Base-by-base conservation (phyloP, 495 filamentous ascomycete genomes). In the Aspergillus nidulans region DNA sequence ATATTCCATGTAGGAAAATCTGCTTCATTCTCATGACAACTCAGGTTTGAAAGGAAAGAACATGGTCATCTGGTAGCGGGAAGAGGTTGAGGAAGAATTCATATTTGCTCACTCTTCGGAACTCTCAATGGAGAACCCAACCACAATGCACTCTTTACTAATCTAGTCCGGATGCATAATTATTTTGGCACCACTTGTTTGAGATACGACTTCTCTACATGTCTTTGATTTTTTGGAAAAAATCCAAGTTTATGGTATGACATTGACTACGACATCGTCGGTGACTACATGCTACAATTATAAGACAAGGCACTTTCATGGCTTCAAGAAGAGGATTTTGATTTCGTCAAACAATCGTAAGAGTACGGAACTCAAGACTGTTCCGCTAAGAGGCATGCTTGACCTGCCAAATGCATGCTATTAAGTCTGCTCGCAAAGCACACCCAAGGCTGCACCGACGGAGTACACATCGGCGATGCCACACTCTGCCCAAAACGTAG, bases 321-420 rank as follows among this genome's bases (percentile, higher is more conserved):
- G 53, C 40, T 34, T 52, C 46, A 57, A 46, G 52, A 57, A 53
- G 47, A 39, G 26, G 40, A 53, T 71, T 70, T 69, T 74, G 62
- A 62, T 73, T n/a, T 76, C 71, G 65, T 76, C 68, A 73, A 68
- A 71, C 69, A 71, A 73, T 74, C 71, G 69, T 76, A 61, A 76
- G 62, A 71, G 65, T 64, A 66, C 67, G 63, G 63, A 68, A 70
- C 66, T 70, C 65, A 51, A 61, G 67, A 65, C 60, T 64, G 65
- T 55, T 65, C 63, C 67, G 69, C 62, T 64, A 66, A 63, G 61
- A 66, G 64, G 66, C 59, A 63, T 62, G 53, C 58, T 63, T 55
- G 41, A 64, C 52, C 66, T 70, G 72, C 68, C 70, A 73, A 71
- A 59, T 63, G 66, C 72, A 69, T 47, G 64, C 67, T 69, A 72